Evolutionary conservation across 352 stramenopile genomes (phyloP), one percentile per base, ranked within the genome.

Genomic region (Phytophthora vignae): DNA sequence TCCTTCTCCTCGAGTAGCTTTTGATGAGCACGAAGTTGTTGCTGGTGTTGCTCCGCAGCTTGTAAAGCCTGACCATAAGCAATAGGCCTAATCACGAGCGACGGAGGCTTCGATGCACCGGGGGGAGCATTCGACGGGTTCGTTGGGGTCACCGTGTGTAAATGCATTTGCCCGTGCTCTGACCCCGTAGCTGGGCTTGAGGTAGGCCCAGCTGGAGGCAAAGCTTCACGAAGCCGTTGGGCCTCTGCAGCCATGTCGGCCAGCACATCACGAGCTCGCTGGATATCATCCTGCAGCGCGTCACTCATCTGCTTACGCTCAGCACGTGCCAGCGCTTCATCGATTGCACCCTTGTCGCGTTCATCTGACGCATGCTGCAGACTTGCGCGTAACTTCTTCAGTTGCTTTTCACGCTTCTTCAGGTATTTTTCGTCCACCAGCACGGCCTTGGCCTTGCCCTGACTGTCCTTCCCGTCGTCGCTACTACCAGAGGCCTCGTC

Each of bases 281-380:
- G 56, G 9, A 93, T 79, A 53, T 95, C 88, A 14, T 86, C 73
- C 11, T 80, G 59, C 15, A 95, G 58, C 22, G 81, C 70, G n/a
- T 91, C 85, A 19, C 64, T 77, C 88, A 95, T 95, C 58, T 92
- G 83, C 62, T 94, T 94, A 7, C 88, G 84, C 63, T 93, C 83
- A 0, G 83, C 78, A 5, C 88, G 83, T 19, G 84, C 88, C 46
- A 95, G 68, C 0, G 84, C 87, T 31, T 93, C 83, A 14, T 85
- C 66, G 27, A 95, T 90, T 8, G 74, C 74, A 19, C 33, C 64
- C 27, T 76, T 77, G 62, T 94, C 74, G n/a, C 82, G 71, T 10
- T 85, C 81, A 19, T 88, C 68, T 5, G 74, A 69, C 29, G 90
- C 74, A 55, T 88, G 65, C 19, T 73, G 74, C 40, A 84, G 58